Evolutionary conservation across 352 stramenopile species (phyloP), one percentile per base, ranked within the genome.

Genomic region (Pythium monospermum): DNA sequence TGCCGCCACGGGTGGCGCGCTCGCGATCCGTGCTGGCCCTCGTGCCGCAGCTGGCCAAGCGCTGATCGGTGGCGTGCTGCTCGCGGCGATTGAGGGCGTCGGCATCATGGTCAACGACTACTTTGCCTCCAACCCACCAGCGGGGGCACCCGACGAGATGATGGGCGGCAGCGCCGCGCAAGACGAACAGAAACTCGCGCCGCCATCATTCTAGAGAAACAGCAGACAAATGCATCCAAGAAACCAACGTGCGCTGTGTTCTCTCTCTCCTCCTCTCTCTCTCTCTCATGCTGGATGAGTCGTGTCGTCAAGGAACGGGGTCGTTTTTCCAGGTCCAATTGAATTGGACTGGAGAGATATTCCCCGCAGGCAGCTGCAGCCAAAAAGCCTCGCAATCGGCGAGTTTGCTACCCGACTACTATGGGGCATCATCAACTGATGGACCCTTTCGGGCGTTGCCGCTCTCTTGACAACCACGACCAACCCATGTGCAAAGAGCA

Each of bases 81-180:
- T 99, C 25, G 96, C 94, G 3, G 72, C 97, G 44, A 99, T 99
- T 61, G 96, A 99, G 74, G 96, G 96, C 35, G 83, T 98, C 64
- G 96, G 91, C 57, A 98, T 99, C 63, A 97, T 98, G 87, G 74
- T 95, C 38, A 87, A 91, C 61, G 83, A 94, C 50, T 91, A 80
- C 74, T 77, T 89, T 42, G 77, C 81, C 13, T 76, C 78, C 18
- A 76, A 85, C 39, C 71, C 76, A 12, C 62, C 75, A 18, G 59
- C 73, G 37, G 69, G 59, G 21, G 57, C 71, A 42, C 57, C 70
- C 13, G 68, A 74, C 25, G 67, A 76, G 53, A 73, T 78, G 63
- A 57, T 63, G 55, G n/a, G n/a, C n/a, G 66, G 65, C 51, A 79
- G 83, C 50, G 37, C 71, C 22, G 75, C 87, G 36, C 48, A 83